phyloP scores from a whole-genome alignment of 108 stramenopile species.

The Skeletonema tropicum region DNA sequence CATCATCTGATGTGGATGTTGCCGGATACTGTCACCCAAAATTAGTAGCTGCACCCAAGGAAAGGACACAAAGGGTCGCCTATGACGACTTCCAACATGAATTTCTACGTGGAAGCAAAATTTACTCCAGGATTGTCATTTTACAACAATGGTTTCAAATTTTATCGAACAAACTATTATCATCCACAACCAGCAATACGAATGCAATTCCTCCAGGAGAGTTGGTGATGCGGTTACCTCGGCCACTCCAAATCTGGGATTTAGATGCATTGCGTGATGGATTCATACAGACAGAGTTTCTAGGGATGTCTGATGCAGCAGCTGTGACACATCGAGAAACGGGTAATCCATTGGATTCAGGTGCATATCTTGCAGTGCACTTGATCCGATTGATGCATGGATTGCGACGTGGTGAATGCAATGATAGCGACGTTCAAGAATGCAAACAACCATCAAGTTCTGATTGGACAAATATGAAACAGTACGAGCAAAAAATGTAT shows the following conservation, averaged over 20 bases:
- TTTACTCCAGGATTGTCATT: neutral
- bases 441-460: conserved; percentile 5
- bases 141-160: conserved; percentile 10
- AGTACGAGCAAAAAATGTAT: conserved; percentile 21
- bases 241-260: conserved; percentile 81
- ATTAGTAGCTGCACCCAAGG: conserved; percentile 29
- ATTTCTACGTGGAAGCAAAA: neutral
- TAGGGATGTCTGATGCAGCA: conserved; percentile 33
- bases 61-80: conserved; percentile 47
- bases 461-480: conserved; percentile 20
- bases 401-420: conserved; percentile 8
- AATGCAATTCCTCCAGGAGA: conserved; percentile 46
- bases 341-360: conserved; percentile 61
- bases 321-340: conserved; percentile 55
- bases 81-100: neutral
- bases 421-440: neutral
- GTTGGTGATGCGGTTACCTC: conserved; percentile 68
- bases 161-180: neutral
- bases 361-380: conserved; percentile 75
- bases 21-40: conserved; percentile 49
- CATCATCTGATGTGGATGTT: conserved; percentile 4
- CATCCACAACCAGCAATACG: neutral
- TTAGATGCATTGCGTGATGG: conserved; percentile 78
- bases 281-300: conserved; percentile 55
- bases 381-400: conserved; percentile 42